These are phyloP conservation scores for Chionographis japonica DNA, from an alignment of 106 monocot species.

Conservation along the genomic window DNA sequence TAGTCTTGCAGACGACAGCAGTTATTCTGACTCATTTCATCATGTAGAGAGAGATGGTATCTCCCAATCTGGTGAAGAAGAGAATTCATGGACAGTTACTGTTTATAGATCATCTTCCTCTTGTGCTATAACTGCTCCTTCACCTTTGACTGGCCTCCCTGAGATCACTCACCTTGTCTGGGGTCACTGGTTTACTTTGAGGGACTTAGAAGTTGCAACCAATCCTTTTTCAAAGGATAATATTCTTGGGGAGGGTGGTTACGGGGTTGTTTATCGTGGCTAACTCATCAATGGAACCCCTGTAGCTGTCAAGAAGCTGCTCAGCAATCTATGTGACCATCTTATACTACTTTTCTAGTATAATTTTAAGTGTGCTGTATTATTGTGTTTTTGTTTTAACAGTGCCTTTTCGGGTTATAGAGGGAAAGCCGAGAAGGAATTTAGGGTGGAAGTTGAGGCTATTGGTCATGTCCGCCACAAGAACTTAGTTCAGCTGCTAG, in stretches of 20 bases:
- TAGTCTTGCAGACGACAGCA: slow-evolving; percentile 28
- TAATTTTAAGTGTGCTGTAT: neutral
- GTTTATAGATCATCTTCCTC: slow-evolving; percentile 34
- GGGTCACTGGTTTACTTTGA: slow-evolving; percentile 98
- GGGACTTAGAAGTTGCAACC: slow-evolving; percentile 82
- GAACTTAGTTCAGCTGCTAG: slow-evolving; percentile 89
- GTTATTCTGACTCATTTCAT: slow-evolving; percentile 65
- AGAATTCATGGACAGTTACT: slow-evolving; percentile 25
- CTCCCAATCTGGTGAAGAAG: slow-evolving; percentile 63
- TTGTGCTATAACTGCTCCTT: slow-evolving; percentile 52
- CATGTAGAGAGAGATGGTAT: slow-evolving; percentile 39
- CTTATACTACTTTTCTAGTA: neutral
- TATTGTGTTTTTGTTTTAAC: neutral
- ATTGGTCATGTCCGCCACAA: slow-evolving; percentile 98
- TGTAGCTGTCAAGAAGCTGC: slow-evolving; percentile 87
- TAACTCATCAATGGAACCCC: slow-evolving; percentile 69
- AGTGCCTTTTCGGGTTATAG: slow-evolving; percentile 18
- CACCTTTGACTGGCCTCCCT: slow-evolving; percentile 82
- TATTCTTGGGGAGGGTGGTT: slow-evolving; percentile 92
- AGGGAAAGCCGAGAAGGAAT: slow-evolving; percentile 96
- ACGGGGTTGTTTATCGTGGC: slow-evolving; percentile 87
- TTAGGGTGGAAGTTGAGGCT: slow-evolving; percentile 95
- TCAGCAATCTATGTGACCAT: slow-evolving; percentile 45
- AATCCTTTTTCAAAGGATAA: slow-evolving; percentile 84
- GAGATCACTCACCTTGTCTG: slow-evolving; percentile 89